A percentile compares a stretch with the other conserved stretches of the same genome.
Conservation (phyloP, 2,329 filamentous ascomycete genomes). For the Aspergillus brunneoviolaceus region DNA sequence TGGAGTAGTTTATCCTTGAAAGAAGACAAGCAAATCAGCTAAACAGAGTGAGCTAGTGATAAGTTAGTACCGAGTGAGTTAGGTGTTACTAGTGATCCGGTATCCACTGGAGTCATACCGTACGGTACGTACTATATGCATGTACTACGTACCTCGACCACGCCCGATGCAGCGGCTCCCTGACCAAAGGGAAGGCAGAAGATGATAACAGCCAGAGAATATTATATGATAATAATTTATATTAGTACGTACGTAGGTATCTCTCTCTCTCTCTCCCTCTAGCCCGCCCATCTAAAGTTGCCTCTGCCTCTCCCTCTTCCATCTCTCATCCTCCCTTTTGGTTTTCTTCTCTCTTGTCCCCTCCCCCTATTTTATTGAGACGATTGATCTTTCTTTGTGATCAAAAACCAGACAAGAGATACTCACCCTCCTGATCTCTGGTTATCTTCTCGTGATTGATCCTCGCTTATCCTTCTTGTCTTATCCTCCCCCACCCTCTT, state of each 20-base stretch:
- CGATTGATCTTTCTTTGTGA: not conserved
- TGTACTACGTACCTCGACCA: constrained; percentile 16
- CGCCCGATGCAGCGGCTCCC: constrained; percentile 20
- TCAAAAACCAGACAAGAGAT: not conserved
- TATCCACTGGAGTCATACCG: constrained; percentile 20
- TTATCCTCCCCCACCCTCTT: not conserved
- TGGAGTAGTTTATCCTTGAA: not conserved
- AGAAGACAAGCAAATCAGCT: not conserved
- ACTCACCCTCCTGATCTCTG: not conserved
- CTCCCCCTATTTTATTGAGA: not conserved
- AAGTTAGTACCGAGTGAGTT: too few species aligned
- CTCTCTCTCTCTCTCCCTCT: not conserved
- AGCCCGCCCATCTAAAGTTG: not conserved
- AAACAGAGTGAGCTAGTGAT: not conserved
- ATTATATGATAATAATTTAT: constrained; percentile 20
- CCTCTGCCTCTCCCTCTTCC: constrained; percentile 5
- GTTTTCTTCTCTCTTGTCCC: not conserved
- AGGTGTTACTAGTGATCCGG: constrained; percentile 2
- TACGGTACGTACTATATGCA: constrained; percentile 14
- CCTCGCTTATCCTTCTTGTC: not conserved
- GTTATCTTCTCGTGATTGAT: not conserved
- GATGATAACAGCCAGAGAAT: constrained; percentile 17
- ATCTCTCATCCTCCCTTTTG: constrained; percentile 2
- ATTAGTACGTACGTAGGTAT: constrained; percentile 2
- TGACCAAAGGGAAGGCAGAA: constrained; percentile 17